These are phyloP conservation scores for Komagataella kurtzmanii DNA, from an alignment of 805 yeast genomes.

Conservation along the genomic window DNA sequence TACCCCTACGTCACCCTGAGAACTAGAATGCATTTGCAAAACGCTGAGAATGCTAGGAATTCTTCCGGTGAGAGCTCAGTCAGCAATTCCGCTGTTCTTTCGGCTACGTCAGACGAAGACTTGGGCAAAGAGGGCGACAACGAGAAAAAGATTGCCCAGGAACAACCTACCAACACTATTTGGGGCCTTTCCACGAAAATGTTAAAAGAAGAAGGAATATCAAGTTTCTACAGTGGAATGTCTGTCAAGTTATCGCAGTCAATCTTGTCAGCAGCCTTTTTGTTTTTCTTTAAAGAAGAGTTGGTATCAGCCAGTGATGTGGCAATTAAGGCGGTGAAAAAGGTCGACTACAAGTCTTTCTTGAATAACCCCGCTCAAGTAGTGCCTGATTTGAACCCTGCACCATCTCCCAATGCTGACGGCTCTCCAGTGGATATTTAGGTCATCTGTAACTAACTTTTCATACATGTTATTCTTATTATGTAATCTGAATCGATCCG, in stretches of 20 bases:
- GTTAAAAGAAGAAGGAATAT: constrained; percentile 55
- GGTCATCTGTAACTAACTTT: not conserved
- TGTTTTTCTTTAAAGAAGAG: constrained; percentile 85
- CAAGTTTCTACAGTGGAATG: constrained; percentile 73
- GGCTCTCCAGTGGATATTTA: not conserved
- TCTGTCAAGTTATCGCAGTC: constrained; percentile 71
- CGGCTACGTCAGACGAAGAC: constrained; percentile 2
- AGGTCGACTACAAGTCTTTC: constrained; percentile 4
- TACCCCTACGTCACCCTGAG: constrained; percentile 88
- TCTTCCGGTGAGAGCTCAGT: not conserved
- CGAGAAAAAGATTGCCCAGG: constrained; percentile 10
- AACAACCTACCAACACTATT: constrained; percentile 18
- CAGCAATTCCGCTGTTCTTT: constrained; percentile 2
- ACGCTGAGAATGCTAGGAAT: constrained; percentile 7
- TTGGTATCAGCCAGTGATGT: constrained; percentile 46
- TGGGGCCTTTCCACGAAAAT: constrained; percentile 42
- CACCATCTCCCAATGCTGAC: not conserved
- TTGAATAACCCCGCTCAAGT: not conserved
- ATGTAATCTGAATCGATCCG: not conserved
- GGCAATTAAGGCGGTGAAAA: constrained; percentile 26
- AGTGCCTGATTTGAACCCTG: not conserved
- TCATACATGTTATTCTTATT: not conserved
- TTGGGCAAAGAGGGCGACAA: constrained; percentile 9
- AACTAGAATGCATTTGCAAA: constrained; percentile 72
- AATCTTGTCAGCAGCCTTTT: constrained; percentile 77